Percentiles rank a stretch among this genome's conserved stretches.
These are phyloP conservation scores for Mercurialis annua DNA, from an alignment of 345 rosid species.

Conservation along the genomic window DNA sequence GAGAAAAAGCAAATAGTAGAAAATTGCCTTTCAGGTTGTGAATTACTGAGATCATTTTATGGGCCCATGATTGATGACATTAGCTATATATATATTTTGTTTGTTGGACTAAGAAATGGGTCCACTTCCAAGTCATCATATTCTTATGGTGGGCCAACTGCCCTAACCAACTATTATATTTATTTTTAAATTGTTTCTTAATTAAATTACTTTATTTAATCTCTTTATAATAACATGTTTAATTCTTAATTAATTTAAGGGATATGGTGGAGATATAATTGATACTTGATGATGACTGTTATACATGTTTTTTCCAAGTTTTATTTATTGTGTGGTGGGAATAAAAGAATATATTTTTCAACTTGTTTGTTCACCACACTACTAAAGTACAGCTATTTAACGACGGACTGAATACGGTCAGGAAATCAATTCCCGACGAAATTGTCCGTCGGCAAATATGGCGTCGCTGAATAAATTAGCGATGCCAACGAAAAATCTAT, in stretches of 20 bases:
- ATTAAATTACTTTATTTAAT: background rate
- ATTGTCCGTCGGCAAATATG: too few relatives aligned
- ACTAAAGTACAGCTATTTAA: too few relatives aligned
- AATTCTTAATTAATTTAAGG: constrained; percentile 12
- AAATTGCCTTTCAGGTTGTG: background rate
- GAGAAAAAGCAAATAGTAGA: background rate
- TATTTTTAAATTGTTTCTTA: too few relatives aligned
- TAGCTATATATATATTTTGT: background rate
- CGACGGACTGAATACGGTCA: too few relatives aligned
- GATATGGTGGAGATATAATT: background rate
- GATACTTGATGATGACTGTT: constrained; percentile 11
- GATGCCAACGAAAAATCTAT: too few relatives aligned
- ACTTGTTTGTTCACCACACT: too few relatives aligned
- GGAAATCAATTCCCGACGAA: too few relatives aligned
- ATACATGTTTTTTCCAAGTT: too few relatives aligned
- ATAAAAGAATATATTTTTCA: too few relatives aligned
- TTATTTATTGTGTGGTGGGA: too few relatives aligned
- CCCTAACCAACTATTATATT: constrained; percentile 16
- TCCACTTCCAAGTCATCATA: constrained; percentile 22
- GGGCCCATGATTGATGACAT: constrained; percentile 28
- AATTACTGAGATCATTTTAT: constrained; percentile 12
- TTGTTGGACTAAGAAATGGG: constrained; percentile 20
- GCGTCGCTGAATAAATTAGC: too few relatives aligned
- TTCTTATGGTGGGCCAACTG: constrained; percentile 30
- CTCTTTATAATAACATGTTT: background rate